Evolutionary conservation across 108 stramenopile genomes (phyloP), one percentile per base, ranked within the genome.

Genomic region (Epithemia pelagica): DNA sequence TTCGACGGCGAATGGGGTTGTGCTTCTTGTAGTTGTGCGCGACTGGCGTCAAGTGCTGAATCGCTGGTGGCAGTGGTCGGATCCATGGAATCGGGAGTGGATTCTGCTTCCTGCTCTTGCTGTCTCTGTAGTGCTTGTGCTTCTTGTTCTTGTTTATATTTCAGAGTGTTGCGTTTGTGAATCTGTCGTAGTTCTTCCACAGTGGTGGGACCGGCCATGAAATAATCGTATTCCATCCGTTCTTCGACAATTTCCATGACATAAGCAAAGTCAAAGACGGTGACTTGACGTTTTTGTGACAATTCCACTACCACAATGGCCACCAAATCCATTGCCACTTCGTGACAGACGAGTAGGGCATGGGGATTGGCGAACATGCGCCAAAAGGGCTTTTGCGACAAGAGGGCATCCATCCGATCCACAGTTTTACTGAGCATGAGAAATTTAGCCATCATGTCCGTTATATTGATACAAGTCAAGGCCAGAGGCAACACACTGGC

Each of bases 381-480:
- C 91, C 91, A 93, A 77, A 93, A 93, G 29, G 91, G 88, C 58
- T 93, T 93, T 62, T 88, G 83, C 7, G 75, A 78, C 32, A 93
- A 61, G 46, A 93, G 65, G 2, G 91, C 91, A 74, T 93, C 91
- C 89, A 93, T 93, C 15, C 84, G 81, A 62, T 93, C 91, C n/a
- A 87, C 74, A 21, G 68, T 56, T 63, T 90, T 93, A 29, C 77
- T 74, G 59, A 93, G 82, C 76, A 93, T 81, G 37, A 86, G 68
- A 58, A 93, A 90, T 78, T 89, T 88, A 64, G 89, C 87, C 64
- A 93, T 74, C 91, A 93, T 93, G 69, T 90, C 91, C 29, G 89
- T 90, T 10, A 90, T 72, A 64, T 93, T 93, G 61, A 93, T 93
- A 66, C 89, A 83, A 25, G 89, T 90, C 59, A 93, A 90, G 3